phyloP scores from a whole-genome alignment of 371 early-diverging fungal genomes.

The Syncephalastrum monosporum region DNA sequence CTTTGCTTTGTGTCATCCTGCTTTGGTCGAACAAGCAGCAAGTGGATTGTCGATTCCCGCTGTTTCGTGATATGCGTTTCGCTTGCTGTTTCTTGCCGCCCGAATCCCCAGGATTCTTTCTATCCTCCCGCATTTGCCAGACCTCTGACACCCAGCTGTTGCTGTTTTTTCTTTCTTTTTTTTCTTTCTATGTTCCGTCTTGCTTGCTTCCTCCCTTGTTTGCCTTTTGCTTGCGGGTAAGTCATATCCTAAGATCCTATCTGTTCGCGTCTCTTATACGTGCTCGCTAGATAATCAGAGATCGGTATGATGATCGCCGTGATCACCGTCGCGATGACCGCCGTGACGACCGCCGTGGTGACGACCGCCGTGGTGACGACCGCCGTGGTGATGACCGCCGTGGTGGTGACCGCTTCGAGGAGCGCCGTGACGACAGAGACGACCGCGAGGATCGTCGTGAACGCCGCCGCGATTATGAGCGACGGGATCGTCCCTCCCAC shows the following conservation, averaged over 20 bases:
- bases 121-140: slow-evolving; percentile 1
- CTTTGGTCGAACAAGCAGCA: slow-evolving; percentile 2
- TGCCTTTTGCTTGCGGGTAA: background rate
- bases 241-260: too few relatives aligned
- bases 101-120: background rate
- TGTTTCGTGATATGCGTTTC: too few relatives aligned
- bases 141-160: slow-evolving; percentile 10
- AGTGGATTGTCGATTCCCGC: slow-evolving; percentile 3
- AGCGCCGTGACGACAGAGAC: slow-evolving; percentile 12
- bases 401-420: slow-evolving; percentile 7
- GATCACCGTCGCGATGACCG: slow-evolving; percentile 11
- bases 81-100: slow-evolving; percentile 3
- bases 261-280: background rate
- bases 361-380: slow-evolving; percentile 16
- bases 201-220: slow-evolving; percentile 4
- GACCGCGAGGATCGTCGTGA: slow-evolving; percentile 9
- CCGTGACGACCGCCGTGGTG: slow-evolving; percentile 6
- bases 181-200: slow-evolving; percentile 4
- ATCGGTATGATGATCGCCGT: slow-evolving; percentile 22
- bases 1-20: slow-evolving; percentile 2
- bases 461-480: slow-evolving; percentile 4
- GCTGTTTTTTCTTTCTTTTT: slow-evolving; percentile 13
- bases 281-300: slow-evolving; percentile 4
- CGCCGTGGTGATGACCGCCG: slow-evolving; percentile 9
- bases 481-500: slow-evolving; percentile 6